Evolutionary conservation across 495 filamentous ascomycete species (phyloP), one percentile per base, ranked within the genome.

Genomic region (Tuber indicum): DNA sequence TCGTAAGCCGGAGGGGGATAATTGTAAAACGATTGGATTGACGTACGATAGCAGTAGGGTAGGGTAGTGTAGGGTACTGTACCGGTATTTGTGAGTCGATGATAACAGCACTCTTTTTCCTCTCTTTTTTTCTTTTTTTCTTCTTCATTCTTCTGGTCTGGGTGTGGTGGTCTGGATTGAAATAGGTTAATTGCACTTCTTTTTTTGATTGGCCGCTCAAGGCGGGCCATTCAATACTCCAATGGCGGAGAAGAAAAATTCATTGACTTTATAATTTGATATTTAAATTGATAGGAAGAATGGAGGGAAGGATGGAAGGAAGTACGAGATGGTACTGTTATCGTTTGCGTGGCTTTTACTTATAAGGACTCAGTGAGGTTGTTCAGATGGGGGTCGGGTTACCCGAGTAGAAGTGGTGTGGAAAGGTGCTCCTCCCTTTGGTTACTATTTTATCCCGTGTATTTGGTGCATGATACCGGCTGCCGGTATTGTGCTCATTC

Each of bases 181-280:
- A 66, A 66, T 66, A 66, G 58, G 58, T 66, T 66, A 66, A 66
- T 66, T 66, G 58, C 58, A 66, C 58, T 66, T 66, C 58, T 32
- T 66, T 36, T 66, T 12, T 62, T 46, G 14, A 62, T 62, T 62
- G 52, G 32, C n/a, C 23, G 42, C 45, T 43, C 14, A 21, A 41
- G 26, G 70, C 36, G 70, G 42, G 26, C 39, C 26, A 44, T 44
- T 19, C 26, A 26, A 16, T 41, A 16, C 45, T 47, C 45, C 16
- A 12, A 4, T 3, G 21, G 9, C 14, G n/a, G 9, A 3, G 1
- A 5, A 14, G 52, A 5, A 10, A 9, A 62, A 62, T 62, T 26
- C n/a, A 16, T 62, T 3, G 1, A 62, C n/a, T 26, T 9, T 26
- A 17, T 2, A 17, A 46, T 46, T 46, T 17, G 44, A 46, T 46